These are phyloP conservation scores for Tetrapisispora pingtungensis DNA, from an alignment of 805 yeast genomes.

Conservation along the genomic window DNA sequence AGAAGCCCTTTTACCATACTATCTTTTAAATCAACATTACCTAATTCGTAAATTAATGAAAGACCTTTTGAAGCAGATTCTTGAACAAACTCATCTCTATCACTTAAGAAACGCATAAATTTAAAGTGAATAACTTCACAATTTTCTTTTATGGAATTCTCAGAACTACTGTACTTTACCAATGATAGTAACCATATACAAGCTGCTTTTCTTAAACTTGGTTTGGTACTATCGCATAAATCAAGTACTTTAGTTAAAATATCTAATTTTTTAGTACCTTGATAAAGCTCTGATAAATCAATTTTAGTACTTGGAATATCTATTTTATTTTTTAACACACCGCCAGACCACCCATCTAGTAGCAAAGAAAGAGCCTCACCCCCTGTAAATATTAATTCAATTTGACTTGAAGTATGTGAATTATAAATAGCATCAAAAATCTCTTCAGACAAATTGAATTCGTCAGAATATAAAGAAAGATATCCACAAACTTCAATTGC, in stretches of 20 bases:
- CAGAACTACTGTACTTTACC: conserved; percentile 59
- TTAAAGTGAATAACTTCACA: conserved; percentile 58
- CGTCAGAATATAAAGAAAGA: conserved; percentile 35
- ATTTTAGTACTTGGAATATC: conserved; percentile 35
- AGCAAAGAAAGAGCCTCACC: conserved; percentile 77
- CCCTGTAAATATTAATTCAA: conserved; percentile 64
- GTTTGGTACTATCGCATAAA: conserved; percentile 56
- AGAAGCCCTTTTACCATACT: conserved; percentile 63
- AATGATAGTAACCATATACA: conserved; percentile 82
- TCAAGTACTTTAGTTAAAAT: conserved; percentile 43
- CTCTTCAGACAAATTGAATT: conserved; percentile 23
- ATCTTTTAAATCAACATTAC: conserved; percentile 57
- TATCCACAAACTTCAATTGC: conserved; percentile 49
- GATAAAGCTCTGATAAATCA: background rate
- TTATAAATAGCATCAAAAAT: conserved; percentile 42
- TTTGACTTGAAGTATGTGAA: conserved; percentile 55
- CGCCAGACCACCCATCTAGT: conserved; percentile 69
- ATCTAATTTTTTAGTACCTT: conserved; percentile 8
- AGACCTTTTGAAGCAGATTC: conserved; percentile 88
- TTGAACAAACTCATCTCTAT: conserved; percentile 78
- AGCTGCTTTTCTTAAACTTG: conserved; percentile 60
- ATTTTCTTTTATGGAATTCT: conserved; percentile 30
- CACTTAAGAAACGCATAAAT: conserved; percentile 71
- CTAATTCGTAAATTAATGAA: conserved; percentile 69
- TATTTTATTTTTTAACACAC: conserved; percentile 38